Evolutionary conservation across 78 protist genomes (phyloP), one percentile per base, ranked within the genome.

Genomic region (Pigoraptor vietnamica): DNA sequence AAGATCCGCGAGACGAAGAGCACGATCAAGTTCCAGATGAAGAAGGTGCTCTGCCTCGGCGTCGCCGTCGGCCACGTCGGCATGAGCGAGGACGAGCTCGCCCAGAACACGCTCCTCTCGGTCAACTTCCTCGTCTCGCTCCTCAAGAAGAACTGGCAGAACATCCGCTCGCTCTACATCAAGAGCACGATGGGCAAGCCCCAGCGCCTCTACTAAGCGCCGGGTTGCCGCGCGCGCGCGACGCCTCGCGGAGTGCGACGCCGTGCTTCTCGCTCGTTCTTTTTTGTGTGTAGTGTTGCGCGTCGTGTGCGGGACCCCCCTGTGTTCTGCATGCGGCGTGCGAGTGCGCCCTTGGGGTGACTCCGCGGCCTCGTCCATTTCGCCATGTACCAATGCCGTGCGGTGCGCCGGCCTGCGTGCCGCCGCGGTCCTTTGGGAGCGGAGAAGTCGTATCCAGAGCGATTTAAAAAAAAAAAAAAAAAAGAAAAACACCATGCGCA

Each of bases 141-240:
- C 84, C 97, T 99, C 93, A 99, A 98, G 98, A 99, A 99, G 99
- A 94, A 97, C 89, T 99, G 99, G 99, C 99, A 99, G 95, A 99
- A 99, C 97, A 90, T 99, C 92, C 94, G 95, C 94, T 91, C 97
- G 38, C 91, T 99, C 56, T 86, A 98, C 98, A 93, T 99, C 95
- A 99, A 99, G 98, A 82, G 98, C 38, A 93, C 99, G 90, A 98
- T 98, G 99, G 99, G 99, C 94, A 89, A 38, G 92, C 94, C 98
- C 79, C 67, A 83, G 93, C 94, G 97, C 79, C n/a, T 98, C 93
- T 98, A 95, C 95, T 98, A 96, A 95, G 90, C 84, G 87, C 39
- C 32, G 34, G 1, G 34, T 79, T 79, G 35, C n/a, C 14, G 67
- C 67, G 67, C 29, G 29, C 67, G 6, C 67, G 67, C n/a, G n/a